Evolutionary conservation across 176 grass and related monocot genomes (phyloP), one percentile per base, ranked within the genome.

Genomic region (Bothriochloa decipiens): DNA sequence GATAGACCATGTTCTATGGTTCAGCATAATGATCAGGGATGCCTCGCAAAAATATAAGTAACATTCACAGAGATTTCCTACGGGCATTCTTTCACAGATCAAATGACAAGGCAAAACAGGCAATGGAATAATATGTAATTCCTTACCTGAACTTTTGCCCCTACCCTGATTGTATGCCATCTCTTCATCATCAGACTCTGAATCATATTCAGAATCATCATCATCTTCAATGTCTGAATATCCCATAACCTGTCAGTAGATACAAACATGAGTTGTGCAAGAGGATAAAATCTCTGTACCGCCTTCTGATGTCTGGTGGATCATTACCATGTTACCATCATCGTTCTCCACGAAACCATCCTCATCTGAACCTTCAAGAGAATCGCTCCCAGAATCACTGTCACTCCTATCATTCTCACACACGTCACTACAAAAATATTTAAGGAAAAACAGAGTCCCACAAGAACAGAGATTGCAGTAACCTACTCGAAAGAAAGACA

Each of bases 141-240:
- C 0, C 60, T 87, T 89, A 94, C 96, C 91, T 84, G 86, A 86
- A 81, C 89, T 96, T 89, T 96, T 94, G 12, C 76, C 81, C 50
- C 58, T 81, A 68, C 5, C 36, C 83, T 81, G 87, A 55, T 80
- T 65, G 46, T 57, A 87, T 67, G 57, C 82, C 64, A 96, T 65
- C 72, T 94, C 89, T 60, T 25, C 89, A 71, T 93, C 90, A 86
- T 99, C 93, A 82, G 90, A 88, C 68, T 96, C 96, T 46, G 86
- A 92, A 76, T 95, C 93, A 77, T 93, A 95, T 15, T 89, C 40
- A 7, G 39, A 40, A 7, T 42, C 40, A 42, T 87, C 83, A 65
- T 91, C 88, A 81, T 93, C 93, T 29, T 92, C 86, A 49, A 60
- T 71, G 11, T 69, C 83, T 87, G 33, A 70, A 79, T n/a, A 37